Evolutionary conservation across 306 rosid genomes (phyloP).

Genomic region (Cucurbita ficifolia): DNA sequence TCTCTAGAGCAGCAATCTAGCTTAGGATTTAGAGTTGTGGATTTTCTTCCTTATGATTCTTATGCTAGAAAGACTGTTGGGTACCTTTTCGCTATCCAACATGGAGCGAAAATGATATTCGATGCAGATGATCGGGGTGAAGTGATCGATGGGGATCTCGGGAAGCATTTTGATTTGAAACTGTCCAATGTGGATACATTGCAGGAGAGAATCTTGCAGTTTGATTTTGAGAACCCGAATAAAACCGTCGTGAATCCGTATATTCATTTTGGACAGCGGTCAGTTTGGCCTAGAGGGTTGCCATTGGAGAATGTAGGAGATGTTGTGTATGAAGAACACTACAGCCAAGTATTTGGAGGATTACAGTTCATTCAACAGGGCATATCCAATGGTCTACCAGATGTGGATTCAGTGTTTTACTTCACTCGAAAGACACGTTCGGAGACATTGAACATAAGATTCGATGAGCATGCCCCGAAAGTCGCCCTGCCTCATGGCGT

Average conservation of each 20-base stretch:
- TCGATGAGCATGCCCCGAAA: constrained; percentile 63
- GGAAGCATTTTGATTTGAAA: constrained; percentile 83
- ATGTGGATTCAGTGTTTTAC: constrained; percentile 79
- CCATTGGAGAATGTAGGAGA: constrained; percentile 92
- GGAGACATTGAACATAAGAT: constrained; percentile 53
- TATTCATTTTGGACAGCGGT: constrained; percentile 89
- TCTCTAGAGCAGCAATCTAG: constrained; percentile 62
- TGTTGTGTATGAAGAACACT: constrained; percentile 67
- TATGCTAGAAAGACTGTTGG: constrained; percentile 87
- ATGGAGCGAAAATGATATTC: constrained; percentile 78
- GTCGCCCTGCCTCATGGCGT: constrained; percentile 70
- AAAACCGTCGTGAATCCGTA: constrained; percentile 70
- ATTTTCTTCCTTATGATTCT: constrained; percentile 73
- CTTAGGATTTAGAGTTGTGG: constrained; percentile 74
- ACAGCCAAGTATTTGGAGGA: constrained; percentile 42
- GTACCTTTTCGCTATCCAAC: constrained; percentile 85
- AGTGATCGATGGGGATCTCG: constrained; percentile 67
- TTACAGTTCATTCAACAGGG: constrained; percentile 29
- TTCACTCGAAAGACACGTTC: constrained; percentile 53
- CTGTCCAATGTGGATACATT: constrained; percentile 63
- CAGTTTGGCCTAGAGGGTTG: constrained; percentile 96
- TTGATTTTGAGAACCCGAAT: constrained; percentile 63
- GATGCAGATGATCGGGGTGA: constrained; percentile 94
- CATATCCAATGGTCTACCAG: constrained; percentile 58
- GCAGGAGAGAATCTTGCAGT: constrained; percentile 67